Base-by-base conservation (phyloP, 2,329 filamentous ascomycete species). In the Pochonia chlamydosporia region DNA sequence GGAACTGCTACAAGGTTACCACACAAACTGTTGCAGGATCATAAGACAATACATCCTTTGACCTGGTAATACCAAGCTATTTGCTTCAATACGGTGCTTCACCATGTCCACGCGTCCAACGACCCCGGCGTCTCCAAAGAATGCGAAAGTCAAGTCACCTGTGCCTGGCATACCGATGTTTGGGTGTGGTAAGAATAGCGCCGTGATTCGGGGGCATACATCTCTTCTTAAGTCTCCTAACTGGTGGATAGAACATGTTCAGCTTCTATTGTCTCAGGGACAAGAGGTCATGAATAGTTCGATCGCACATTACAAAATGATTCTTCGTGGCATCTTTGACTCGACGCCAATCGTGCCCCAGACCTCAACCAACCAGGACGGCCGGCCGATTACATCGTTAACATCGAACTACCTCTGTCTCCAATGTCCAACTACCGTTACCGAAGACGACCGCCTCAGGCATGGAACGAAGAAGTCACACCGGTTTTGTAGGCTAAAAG, bases 361-460 rank as follows among this genome's bases (percentile, higher is more conserved):
- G 64, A 88, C 81, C 5, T 81, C 76, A 49, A 84, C 79, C 54
- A 71, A 70, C 42, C 57, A 71, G 25, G 79, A 84, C 48, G 76
- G 78, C 47, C 70, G 72, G 40, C 69, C 79, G 41, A 66, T 81
- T 52, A 84, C 81, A 9, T 80, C 78, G 5, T 65, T 86, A 48
- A 84, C 82, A 13, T 77, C 82, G 40, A 86, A 85, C 57, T 88
- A 84, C 60, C 74, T 89, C 23, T 89, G 85, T 57, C 66, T 89
- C 42, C 85, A 89, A 65, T 92, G 87, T 58, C 81, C 84, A 10
- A 76, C 73, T 43, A 87, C 86, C 20, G 77, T 85, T 49, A 79
- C 78, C 11, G 78, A 82, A 52, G 78, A 85, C 44, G 82, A 86
- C 52, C 75, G 83, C 44, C 66, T 77, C 43, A 78, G 78, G 58